Percentiles rank a stretch among this genome's conserved stretches.
These are phyloP conservation scores for Ganoderma meredithae DNA, from an alignment of 1,284 basidiomycete species.

Conservation along the genomic window DNA sequence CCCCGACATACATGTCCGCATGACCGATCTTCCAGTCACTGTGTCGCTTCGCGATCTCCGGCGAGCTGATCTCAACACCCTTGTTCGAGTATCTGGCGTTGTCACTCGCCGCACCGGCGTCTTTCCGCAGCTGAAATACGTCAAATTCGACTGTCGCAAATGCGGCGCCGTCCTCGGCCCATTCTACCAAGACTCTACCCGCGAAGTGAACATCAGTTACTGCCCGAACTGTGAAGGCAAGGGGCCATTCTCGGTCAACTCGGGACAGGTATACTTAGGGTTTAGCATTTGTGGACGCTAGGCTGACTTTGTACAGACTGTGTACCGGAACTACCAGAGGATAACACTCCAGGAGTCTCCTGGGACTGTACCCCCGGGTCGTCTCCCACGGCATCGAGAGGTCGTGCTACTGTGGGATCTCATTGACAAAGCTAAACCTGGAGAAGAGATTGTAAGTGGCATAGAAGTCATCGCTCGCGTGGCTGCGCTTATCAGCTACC, in stretches of 20 bases:
- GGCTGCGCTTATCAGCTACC: conserved; percentile 27
- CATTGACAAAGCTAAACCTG: conserved; percentile 97
- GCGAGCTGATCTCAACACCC: conserved; percentile 91
- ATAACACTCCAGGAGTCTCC: conserved; percentile 99
- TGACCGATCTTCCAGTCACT: conserved; percentile 91
- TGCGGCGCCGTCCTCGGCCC: conserved; percentile 94
- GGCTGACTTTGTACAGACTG: conserved; percentile 67
- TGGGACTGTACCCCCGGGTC: conserved; percentile 97
- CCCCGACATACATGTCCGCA: conserved; percentile 96
- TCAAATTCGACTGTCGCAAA: conserved; percentile 97
- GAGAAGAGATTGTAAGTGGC: conserved; percentile 90
- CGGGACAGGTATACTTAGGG: conserved; percentile 76
- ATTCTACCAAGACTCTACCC: conserved; percentile 96
- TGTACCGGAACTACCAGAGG: conserved; percentile 99
- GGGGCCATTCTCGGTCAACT: conserved; percentile 97
- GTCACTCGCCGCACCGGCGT: conserved; percentile 96
- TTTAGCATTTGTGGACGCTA: neutral
- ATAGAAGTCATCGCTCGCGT: neutral
- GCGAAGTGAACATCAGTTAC: conserved; percentile 94
- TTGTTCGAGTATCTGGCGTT: conserved; percentile 96
- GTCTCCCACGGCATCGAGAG: conserved; percentile 95
- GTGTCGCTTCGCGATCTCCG: conserved; percentile 94
- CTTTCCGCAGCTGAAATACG: conserved; percentile 98
- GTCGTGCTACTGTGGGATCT: conserved; percentile 98
- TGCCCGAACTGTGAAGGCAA: conserved; percentile 94